Base-by-base conservation (phyloP, 805 yeast species). In the Maudiozyma turicensis region DNA sequence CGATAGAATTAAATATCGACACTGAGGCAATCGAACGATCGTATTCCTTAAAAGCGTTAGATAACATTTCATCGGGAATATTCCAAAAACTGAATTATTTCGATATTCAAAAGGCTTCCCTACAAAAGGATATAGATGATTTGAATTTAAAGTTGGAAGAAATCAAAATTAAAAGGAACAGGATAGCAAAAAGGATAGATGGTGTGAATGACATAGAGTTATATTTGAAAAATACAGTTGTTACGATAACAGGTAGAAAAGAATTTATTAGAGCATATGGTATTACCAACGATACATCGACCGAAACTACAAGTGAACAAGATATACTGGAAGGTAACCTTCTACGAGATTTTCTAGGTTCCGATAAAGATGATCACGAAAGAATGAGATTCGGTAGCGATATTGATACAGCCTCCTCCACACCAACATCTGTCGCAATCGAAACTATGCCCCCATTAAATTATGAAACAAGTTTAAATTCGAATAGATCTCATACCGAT, bases 91-190 rank as follows among this genome's bases (percentile, higher is more conserved):
- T 82, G 54, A 82, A 78, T 48, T 63, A 76, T 15, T 61, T 81
- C 50, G 82, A 80, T 54, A 72, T 84, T 29, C 75, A 84, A 46
- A 81, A 82, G 59, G 78, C 80, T n/a, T 62, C 82, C 40, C 78
- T 85, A 0, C 73, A 85, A 2, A 72, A 71, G 57, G 89, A 84
- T 57, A 78, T 84, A 31, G 65, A 69, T 45, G 88, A 82, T 50
- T 71, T 84, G 37, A 86, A 82, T 58, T 59, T 58, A 37, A 72
- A 78, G 53, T 76, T 82, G 32, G 66, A 70, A 34, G 71, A 70
- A 54, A 58, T 82, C 38, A 73, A 75, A 44, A 52, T 60, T 10
- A 64, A 71, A 64, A 68, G 86, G 48, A 66, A 71, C 50, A 54
- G 68, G 13, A 73, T 80, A 13, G 76, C 77, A 54, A 75, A 78